phyloP scores from a whole-genome alignment of 306 rosid species.

The Vigna trinervia region DNA sequence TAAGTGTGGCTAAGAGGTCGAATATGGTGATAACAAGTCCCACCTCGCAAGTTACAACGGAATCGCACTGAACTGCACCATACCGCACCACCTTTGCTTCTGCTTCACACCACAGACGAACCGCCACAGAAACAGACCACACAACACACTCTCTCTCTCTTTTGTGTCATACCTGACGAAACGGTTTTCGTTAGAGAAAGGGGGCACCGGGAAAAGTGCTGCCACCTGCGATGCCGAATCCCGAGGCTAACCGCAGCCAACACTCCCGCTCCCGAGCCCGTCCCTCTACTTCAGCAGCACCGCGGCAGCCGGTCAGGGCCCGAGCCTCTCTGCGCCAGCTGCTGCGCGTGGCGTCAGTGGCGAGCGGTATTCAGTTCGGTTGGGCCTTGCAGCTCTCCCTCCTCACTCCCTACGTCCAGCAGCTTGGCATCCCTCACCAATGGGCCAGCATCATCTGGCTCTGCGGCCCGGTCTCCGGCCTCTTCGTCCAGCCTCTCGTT shows the following conservation, averaged over 20 bases:
- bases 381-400: slow-evolving; percentile 98
- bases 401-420: slow-evolving; percentile 88
- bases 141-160: background rate
- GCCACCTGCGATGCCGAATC: slow-evolving; percentile 53
- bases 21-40: background rate
- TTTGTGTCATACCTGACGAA: background rate
- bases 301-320: slow-evolving; percentile 39
- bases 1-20: background rate
- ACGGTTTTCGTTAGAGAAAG: background rate
- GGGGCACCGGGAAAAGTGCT: slow-evolving; percentile 33
- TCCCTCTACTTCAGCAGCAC: slow-evolving; percentile 44
- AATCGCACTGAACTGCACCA: slow-evolving; percentile 22
- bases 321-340: slow-evolving; percentile 61
- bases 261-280: slow-evolving; percentile 34
- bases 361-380: slow-evolving; percentile 92
- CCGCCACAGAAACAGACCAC: background rate
- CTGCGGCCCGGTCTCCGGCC: slow-evolving; percentile 88
- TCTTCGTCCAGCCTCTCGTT: slow-evolving; percentile 84
- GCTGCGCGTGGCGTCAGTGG: slow-evolving; percentile 82
- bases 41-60: background rate
- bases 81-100: slow-evolving; percentile 34
- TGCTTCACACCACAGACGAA: background rate
- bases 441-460: slow-evolving; percentile 97
- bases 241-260: slow-evolving; percentile 37
- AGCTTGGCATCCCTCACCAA: slow-evolving; percentile 90